Base-by-base conservation (phyloP, 202 grass and related monocot genomes). In the Elaeis oleifera region DNA sequence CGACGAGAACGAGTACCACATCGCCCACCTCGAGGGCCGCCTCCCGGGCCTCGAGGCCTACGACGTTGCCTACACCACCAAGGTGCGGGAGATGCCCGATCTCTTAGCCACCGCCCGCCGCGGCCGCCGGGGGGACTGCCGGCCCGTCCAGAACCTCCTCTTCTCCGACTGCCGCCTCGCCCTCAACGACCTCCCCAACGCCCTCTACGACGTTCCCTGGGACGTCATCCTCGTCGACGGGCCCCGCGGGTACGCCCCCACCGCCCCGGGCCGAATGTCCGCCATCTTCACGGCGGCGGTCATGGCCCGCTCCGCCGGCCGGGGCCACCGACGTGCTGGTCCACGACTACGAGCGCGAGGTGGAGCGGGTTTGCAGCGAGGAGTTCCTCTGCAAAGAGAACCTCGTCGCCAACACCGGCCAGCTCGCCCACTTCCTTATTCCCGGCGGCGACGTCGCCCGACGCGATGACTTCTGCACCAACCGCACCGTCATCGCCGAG, bases 131-230 rank as follows among this genome's bases (percentile, higher is more conserved):
- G 69, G 63, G 28, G 85, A 99, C 62, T 99, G 94, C 57, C 77
- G 94, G 0, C 94, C 94, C 5, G 81, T 89, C 0, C 94, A 99
- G 80, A 85, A 99, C 69, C 84, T 97, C 14, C 88, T 97, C 71
- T 97, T 92, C 79, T 97, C 94, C 44, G 94, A 97, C 70, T 97
- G 94, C 79, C 77, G 85, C 20, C 80, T 99, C 22, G 94, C 94
- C 69, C 79, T 99, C 75, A 99, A 99, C 76, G 88, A 99, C 81
- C 94, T 99, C 5, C 94, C 94, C 4, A 99, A 99, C 80, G 82
- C 84, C 52, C 76, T 99, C 71, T 99, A 99, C 82, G 82, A 89
- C 70, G 82, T 99, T 21, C 49, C 85, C 17, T 99, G 94, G 94
- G 82, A 89, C 66, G 22, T 86, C 6, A 74, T 99, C 1, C 81